A percentile compares a stretch with the other conserved stretches of the same genome.
These are phyloP conservation scores for Nyssa sinensis DNA, from an alignment of 148 eudicot species.

Conservation along the genomic window DNA sequence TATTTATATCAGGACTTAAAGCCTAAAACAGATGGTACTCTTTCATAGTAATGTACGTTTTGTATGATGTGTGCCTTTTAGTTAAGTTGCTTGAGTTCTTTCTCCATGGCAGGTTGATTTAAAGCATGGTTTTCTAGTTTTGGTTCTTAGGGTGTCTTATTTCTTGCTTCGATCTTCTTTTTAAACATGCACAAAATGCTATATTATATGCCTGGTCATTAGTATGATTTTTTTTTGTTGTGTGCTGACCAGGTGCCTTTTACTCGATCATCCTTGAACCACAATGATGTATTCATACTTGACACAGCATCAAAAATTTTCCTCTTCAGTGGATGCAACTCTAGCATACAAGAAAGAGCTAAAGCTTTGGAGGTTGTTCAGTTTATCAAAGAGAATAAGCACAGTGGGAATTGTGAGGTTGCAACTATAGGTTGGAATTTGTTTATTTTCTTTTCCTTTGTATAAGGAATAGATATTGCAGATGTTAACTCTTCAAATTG, in stretches of 20 bases:
- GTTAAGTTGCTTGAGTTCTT: not conserved
- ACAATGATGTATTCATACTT: conserved; percentile 66
- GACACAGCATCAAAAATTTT: conserved; percentile 71
- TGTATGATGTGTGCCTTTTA: not conserved
- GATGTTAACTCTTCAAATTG: conserved; percentile 4
- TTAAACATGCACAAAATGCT: not conserved
- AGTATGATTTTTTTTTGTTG: conserved; percentile 11
- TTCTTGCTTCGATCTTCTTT: not conserved
- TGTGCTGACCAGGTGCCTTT: conserved; percentile 55
- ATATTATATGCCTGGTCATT: conserved; percentile 8
- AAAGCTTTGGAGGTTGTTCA: conserved; percentile 85
- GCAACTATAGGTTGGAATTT: conserved; percentile 54
- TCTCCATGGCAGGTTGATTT: not conserved
- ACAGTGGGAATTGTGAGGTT: conserved; percentile 63
- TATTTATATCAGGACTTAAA: no score
- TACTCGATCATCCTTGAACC: conserved; percentile 73
- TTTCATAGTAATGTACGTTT: not conserved
- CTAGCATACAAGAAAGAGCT: conserved; percentile 72
- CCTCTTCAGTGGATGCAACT: conserved; percentile 74
- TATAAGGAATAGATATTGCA: conserved; percentile 5
- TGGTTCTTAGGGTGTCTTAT: conserved; percentile 2
- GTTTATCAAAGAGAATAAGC: conserved; percentile 74
- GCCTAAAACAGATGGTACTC: not conserved
- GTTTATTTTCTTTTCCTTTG: not conserved
- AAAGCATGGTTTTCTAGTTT: not conserved